A percentile compares a stretch with the other conserved stretches of the same genome.
These are phyloP conservation scores for Cylindrodendrum hubeiense DNA, from an alignment of 2,329 filamentous ascomycete genomes.

Conservation along the genomic window DNA sequence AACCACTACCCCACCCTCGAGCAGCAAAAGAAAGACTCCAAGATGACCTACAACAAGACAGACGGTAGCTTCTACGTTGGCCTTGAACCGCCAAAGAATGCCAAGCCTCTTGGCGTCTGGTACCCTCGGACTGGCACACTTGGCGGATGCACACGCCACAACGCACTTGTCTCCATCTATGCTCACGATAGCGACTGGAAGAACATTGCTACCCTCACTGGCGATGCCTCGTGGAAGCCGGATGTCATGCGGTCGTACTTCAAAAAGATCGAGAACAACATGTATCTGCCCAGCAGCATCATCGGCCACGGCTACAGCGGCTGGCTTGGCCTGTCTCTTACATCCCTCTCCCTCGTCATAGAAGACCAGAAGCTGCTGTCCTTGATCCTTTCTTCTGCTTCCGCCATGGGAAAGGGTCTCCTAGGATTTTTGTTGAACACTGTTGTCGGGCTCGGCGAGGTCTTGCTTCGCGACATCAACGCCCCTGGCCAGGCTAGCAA, in stretches of 20 bases:
- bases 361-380: slow-evolving; percentile 47
- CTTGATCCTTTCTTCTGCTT: slow-evolving; percentile 41
- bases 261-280: slow-evolving; percentile 56
- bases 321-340: slow-evolving; percentile 46
- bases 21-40: slow-evolving; percentile 61
- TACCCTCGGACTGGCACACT: slow-evolving; percentile 60
- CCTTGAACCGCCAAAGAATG: slow-evolving; percentile 50
- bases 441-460: slow-evolving; percentile 40
- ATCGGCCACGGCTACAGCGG: slow-evolving; percentile 58
- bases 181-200: slow-evolving; percentile 57
- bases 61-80: slow-evolving; percentile 51
- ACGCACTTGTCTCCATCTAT: slow-evolving; percentile 53
- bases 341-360: slow-evolving; percentile 39
- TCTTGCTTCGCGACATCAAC: slow-evolving; percentile 46
- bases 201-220: slow-evolving; percentile 54
- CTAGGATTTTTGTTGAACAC: slow-evolving; percentile 30
- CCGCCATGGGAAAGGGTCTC: slow-evolving; percentile 44
- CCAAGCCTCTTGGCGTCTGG: slow-evolving; percentile 55
- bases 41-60: slow-evolving; percentile 55
- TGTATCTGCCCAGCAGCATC: slow-evolving; percentile 53
- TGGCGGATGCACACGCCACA: slow-evolving; percentile 54
- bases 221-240: slow-evolving; percentile 57
- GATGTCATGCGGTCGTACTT: slow-evolving; percentile 57
- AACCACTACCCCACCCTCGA: slow-evolving; percentile 67
- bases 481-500: slow-evolving; percentile 33